Conservation (phyloP, 1,284 basidiomycete species). For the Moesziomyces sp. region DNA sequence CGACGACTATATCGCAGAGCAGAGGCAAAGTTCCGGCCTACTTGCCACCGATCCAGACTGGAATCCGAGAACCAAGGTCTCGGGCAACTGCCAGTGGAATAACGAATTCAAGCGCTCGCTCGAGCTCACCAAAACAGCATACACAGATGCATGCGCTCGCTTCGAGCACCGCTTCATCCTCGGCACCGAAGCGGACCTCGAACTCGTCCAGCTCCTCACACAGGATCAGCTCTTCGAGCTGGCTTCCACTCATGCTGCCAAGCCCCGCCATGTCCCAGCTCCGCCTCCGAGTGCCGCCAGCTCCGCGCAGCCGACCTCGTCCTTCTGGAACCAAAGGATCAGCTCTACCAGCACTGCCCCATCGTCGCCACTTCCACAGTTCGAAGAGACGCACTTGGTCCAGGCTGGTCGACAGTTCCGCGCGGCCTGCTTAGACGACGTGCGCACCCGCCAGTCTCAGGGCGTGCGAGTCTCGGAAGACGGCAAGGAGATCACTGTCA, state of each 20-base stretch:
- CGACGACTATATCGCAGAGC: slow-evolving; percentile 30
- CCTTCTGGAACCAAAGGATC: slow-evolving; percentile 12
- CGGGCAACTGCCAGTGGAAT: slow-evolving; percentile 21
- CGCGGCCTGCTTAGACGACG: slow-evolving; percentile 15
- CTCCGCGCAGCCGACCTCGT: background rate
- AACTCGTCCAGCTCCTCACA: slow-evolving; percentile 10
- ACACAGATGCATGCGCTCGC: slow-evolving; percentile 24
- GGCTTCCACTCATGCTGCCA: slow-evolving; percentile 1
- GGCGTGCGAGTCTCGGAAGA: background rate
- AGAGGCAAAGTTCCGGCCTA: slow-evolving; percentile 21
- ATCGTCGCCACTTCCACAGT: slow-evolving; percentile 5
- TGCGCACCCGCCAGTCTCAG: slow-evolving; percentile 1
- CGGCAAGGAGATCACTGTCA: slow-evolving; percentile 8
- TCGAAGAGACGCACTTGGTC: slow-evolving; percentile 16
- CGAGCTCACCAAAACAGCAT: slow-evolving; percentile 19
- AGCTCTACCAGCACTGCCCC: background rate
- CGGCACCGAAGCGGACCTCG: slow-evolving; percentile 19
- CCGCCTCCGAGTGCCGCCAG: background rate
- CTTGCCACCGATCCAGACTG: slow-evolving; percentile 31
- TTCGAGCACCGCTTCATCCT: slow-evolving; percentile 18
- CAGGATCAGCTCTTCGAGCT: slow-evolving; percentile 5
- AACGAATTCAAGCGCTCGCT: slow-evolving; percentile 19
- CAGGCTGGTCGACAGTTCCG: slow-evolving; percentile 21
- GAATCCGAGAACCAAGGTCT: slow-evolving; percentile 2
- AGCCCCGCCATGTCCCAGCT: slow-evolving; percentile 13